These are phyloP conservation scores for Pseudogymnoascus sp. DNA, from an alignment of 2,329 filamentous ascomycete genomes.

Conservation along the genomic window DNA sequence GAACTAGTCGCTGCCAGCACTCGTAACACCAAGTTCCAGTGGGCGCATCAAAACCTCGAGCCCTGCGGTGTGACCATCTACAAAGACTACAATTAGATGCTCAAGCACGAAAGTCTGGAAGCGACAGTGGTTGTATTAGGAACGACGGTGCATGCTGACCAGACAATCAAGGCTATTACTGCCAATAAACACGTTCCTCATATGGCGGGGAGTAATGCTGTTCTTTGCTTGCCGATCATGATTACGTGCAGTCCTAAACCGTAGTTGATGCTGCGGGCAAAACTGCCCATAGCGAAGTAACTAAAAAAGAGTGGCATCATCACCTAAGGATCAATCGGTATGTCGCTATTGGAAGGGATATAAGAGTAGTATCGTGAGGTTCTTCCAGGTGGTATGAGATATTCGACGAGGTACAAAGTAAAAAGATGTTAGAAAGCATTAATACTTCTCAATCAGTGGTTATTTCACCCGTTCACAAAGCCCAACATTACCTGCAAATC, in stretches of 20 bases:
- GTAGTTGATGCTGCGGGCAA: constrained; percentile 30
- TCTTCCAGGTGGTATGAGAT: not conserved
- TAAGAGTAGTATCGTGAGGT: not conserved
- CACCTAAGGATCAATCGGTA: not conserved
- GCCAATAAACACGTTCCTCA: constrained; percentile 46
- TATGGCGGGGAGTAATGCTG: too few relatives aligned
- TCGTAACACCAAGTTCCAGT: too few relatives aligned
- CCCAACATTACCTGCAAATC: not conserved
- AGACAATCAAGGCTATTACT: constrained; percentile 48
- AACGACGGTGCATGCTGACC: constrained; percentile 42
- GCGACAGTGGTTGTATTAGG: too few relatives aligned
- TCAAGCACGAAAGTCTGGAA: too few relatives aligned
- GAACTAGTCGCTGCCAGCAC: too few relatives aligned
- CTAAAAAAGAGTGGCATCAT: too few relatives aligned
- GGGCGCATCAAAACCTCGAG: too few relatives aligned
- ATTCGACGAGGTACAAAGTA: not conserved
- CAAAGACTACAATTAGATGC: too few relatives aligned
- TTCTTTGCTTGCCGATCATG: too few relatives aligned
- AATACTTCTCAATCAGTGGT: not conserved
- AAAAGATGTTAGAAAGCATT: not conserved
- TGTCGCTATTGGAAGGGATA: not conserved
- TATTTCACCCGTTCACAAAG: not conserved
- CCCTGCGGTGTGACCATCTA: too few relatives aligned
- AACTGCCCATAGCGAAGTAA: not conserved
- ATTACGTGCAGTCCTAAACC: constrained; percentile 30